These are phyloP conservation scores for Mentha longifolia DNA, from an alignment of 257 asterid genomes.

Conservation along the genomic window DNA sequence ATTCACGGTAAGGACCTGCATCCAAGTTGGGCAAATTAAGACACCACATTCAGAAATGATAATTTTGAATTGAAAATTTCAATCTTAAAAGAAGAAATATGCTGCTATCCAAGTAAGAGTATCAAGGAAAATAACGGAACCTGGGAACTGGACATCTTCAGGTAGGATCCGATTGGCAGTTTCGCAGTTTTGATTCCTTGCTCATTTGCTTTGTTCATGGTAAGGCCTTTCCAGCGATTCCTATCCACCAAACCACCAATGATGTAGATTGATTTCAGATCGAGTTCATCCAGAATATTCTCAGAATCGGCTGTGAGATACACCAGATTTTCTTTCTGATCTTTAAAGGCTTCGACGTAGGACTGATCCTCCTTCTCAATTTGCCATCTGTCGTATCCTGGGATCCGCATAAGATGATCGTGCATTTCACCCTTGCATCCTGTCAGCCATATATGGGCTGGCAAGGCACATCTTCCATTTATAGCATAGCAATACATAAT, in stretches of 20 bases:
- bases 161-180: slow-evolving; percentile 84
- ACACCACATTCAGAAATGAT: not conserved
- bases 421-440: slow-evolving; percentile 90
- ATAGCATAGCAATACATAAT: slow-evolving; percentile 91
- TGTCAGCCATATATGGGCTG: slow-evolving; percentile 94
- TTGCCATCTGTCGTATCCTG: slow-evolving; percentile 91
- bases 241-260: slow-evolving; percentile 98
- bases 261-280: slow-evolving; percentile 74
- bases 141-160: slow-evolving; percentile 98
- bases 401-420: slow-evolving; percentile 64
- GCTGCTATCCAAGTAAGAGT: not conserved
- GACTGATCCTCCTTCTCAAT: slow-evolving; percentile 78
- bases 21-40: slow-evolving; percentile 12
- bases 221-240: slow-evolving; percentile 95
- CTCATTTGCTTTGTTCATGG: slow-evolving; percentile 83
- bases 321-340: slow-evolving; percentile 76
- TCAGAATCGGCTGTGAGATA: slow-evolving; percentile 97
- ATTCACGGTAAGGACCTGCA: slow-evolving; percentile 93
- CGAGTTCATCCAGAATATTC: slow-evolving; percentile 71
- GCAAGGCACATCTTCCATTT: slow-evolving; percentile 69
- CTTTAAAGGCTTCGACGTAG: slow-evolving; percentile 67
- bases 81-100: slow-evolving; percentile 9
- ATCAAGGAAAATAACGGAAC: slow-evolving; percentile 39
- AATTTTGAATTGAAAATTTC: not conserved
- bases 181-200: slow-evolving; percentile 95